Evolutionary conservation across 257 asterid genomes (phyloP), one percentile per base, ranked within the genome.

Genomic region (Plantago major): DNA sequence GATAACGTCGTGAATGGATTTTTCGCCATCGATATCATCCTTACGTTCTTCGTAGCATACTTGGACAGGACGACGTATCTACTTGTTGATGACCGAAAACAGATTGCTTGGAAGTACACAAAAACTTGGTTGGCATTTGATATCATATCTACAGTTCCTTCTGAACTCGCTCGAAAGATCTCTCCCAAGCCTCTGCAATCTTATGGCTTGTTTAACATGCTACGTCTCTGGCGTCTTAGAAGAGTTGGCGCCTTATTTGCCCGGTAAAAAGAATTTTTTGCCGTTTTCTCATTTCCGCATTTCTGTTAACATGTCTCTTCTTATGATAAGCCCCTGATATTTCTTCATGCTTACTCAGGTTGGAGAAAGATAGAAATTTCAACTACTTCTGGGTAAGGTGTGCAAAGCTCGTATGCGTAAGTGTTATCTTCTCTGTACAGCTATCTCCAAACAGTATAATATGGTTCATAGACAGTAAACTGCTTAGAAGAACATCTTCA

Each of bases 331-430:
- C 46, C 14, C 6, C 55, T 48, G 5, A 37, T 17, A 2, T 13
- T 46, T 68, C 38, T 52, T 19, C 61, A 58, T 78, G 30, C 56
- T 63, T 46, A 13, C 64, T 57, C 81, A 91, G 98, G 64, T 68
- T 91, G 89, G 98, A 91, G 84, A 91, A 88, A 69, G 95, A 88
- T 78, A 82, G 77, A 73, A 73, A 84, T 55, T 91, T 88, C 82
- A 88, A 88, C 85, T 88, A 91, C 83, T 88, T 91, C 55, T 79
- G 87, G 93, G 87, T 88, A 76, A 82, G 97, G 66, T 88, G 98
- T 44, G 85, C 74, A 11, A 91, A 77, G 78, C 98, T 91, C 56
- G 46, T 91, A 59, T 88, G 90, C 71, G 98, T 91, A 88, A 82
- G 98, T 78, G 58, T 22, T 22, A 22, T 22, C 26, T 22, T 22